Percentiles rank a stretch among this genome's conserved stretches.
Conservation (phyloP, 257 asterid genomes). For the Nicotiana obtusifolia region DNA sequence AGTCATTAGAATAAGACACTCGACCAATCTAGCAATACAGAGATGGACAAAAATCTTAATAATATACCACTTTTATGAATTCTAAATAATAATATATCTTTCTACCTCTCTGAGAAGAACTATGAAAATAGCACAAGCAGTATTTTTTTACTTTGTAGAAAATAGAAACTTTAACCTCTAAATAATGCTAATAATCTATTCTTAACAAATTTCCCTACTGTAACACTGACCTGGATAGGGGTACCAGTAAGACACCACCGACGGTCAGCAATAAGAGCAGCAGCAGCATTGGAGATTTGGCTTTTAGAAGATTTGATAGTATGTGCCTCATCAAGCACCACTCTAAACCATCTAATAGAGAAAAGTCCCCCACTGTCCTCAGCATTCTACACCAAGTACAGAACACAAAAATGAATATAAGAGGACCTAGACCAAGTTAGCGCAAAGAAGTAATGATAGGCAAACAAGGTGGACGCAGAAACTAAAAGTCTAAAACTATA, state of each 20-base stretch:
- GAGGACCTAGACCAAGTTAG: not conserved
- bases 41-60: not conserved
- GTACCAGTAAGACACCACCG: slow-evolving; percentile 99
- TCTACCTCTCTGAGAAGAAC: not conserved
- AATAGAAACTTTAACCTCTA: not conserved
- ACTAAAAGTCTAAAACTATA: not conserved
- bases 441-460: not conserved
- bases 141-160: not conserved
- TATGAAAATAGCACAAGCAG: not conserved
- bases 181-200: not conserved
- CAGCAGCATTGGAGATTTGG: slow-evolving; percentile 84
- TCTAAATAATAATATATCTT: not conserved
- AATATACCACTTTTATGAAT: not conserved
- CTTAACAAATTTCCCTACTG: not conserved
- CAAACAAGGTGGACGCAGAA: not conserved
- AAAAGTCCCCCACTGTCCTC: slow-evolving; percentile 76
- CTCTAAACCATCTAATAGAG: slow-evolving; percentile 87
- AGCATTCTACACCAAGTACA: slow-evolving; percentile 40
- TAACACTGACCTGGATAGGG: slow-evolving; percentile 73
- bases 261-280: slow-evolving; percentile 78
- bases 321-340: slow-evolving; percentile 94
- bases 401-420: not conserved
- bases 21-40: not conserved
- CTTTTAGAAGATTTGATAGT: slow-evolving; percentile 95
- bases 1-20: not conserved